Evolutionary conservation across 2,329 filamentous ascomycete genomes (phyloP), one percentile per base, ranked within the genome.

Genomic region (Xylaria sp.): DNA sequence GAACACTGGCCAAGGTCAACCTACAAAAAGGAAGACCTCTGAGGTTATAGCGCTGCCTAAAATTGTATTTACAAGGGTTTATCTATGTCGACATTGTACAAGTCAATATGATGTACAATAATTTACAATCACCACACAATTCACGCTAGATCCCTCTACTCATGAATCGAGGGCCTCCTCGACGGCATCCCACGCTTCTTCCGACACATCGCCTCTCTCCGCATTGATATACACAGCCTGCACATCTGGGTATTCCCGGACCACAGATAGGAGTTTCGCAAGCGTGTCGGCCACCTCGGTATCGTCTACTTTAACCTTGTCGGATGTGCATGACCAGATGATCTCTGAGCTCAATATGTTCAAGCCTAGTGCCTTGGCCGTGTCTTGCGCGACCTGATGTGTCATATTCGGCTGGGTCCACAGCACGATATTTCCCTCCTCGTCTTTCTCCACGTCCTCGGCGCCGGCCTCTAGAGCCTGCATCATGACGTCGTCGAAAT

Each of bases 391-490:
- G 1, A 91, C 88, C 21, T 87, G 83, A 65, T 87, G 90, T 0
- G 90, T 92, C 69, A 87, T 84, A 10, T 84, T 86, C 0, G 92
- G 89, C 73, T 91, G 88, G 0, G 91, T 93, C 80, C 87, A 92
- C 0, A 97, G 83, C 4, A 94, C 83, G 23, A 96, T 85, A 60
- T 88, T 86, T 3, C 89, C 91, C n/a, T 93, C 87, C 3, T 86
- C 86, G 70, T 92, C 89, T 62, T 84, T 81, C 68, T 92, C 86
- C 0, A 94, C 86, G 72, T 94, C 92, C 72, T 92, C 88, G 0
- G 91, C 92, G 10, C 94, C 95, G 10, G 92, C 92, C 77, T 98
- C 94, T 60, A 98, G 89, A 5, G 93, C 93, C 63, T 91, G 88
- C 73, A 98, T 90, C 50, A 98, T 82, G 27, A 93, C 88, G 47